These are phyloP conservation scores for Epichloe glyceriae DNA, from an alignment of 2,329 filamentous ascomycete genomes.

Conservation along the genomic window DNA sequence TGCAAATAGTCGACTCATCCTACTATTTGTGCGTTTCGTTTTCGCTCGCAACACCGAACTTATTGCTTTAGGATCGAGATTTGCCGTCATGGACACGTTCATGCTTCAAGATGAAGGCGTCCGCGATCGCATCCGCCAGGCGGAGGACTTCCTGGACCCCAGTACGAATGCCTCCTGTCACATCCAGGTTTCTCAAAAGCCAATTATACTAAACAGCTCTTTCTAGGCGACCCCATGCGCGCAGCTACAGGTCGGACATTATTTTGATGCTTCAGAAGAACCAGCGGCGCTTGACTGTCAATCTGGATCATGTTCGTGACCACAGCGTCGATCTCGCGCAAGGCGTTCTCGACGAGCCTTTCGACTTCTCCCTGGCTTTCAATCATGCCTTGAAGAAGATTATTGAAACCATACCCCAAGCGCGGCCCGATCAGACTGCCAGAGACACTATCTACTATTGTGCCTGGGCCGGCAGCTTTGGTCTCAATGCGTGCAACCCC, in stretches of 20 bases:
- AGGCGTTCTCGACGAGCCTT: slow-evolving; percentile 69
- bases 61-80: neutral
- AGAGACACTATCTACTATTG: slow-evolving; percentile 87
- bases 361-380: slow-evolving; percentile 80
- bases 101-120: slow-evolving; percentile 76
- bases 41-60: neutral
- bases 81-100: slow-evolving; percentile 50
- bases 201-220: neutral
- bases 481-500: slow-evolving; percentile 85
- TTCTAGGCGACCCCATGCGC: slow-evolving; percentile 36
- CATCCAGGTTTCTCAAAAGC: neutral
- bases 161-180: slow-evolving; percentile 41
- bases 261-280: slow-evolving; percentile 61
- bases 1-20: too few relatives aligned
- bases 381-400: slow-evolving; percentile 83
- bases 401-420: slow-evolving; percentile 64
- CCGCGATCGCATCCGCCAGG: slow-evolving; percentile 70
- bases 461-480: slow-evolving; percentile 93
- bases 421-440: slow-evolving; percentile 60
- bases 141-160: slow-evolving; percentile 89
- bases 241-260: slow-evolving; percentile 83
- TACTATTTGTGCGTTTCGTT: neutral
- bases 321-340: slow-evolving; percentile 74
- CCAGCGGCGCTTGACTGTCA: slow-evolving; percentile 53
- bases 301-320: slow-evolving; percentile 80